Percentiles rank a stretch among this genome's conserved stretches.
phyloP scores from a whole-genome alignment of 257 asterid species.

The Lycium barbarum region DNA sequence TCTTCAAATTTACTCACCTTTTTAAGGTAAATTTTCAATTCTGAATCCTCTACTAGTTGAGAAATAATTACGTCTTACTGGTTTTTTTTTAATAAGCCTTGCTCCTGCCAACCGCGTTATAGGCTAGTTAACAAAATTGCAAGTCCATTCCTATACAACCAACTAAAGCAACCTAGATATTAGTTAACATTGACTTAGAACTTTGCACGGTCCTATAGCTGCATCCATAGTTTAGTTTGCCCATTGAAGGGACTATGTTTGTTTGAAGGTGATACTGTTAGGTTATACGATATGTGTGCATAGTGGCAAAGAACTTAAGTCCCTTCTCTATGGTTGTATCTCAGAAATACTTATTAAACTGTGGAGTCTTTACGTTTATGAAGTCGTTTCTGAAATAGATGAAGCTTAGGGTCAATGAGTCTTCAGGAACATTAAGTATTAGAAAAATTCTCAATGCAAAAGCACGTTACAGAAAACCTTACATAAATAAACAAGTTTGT shows the following conservation, averaged over 20 bases:
- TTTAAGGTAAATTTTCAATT: neutral
- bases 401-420: neutral
- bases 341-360: neutral
- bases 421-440: neutral
- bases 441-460: neutral
- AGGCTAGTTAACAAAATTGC: neutral
- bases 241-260: neutral
- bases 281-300: neutral
- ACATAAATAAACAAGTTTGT: neutral
- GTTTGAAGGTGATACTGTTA: neutral
- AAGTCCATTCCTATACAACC: neutral
- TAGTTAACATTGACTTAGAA: neutral
- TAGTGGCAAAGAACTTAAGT: neutral
- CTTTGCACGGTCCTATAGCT: slow-evolving; percentile 6
- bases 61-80: neutral
- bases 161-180: neutral
- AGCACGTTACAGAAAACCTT: neutral
- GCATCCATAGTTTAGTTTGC: neutral
- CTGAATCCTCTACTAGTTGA: neutral
- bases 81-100: neutral
- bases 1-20: neutral
- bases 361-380: slow-evolving; percentile 1
- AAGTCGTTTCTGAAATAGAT: neutral
- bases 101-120: neutral
- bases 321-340: neutral